A percentile compares a stretch with the other conserved stretches of the same genome.
phyloP scores from a whole-genome alignment of 345 rosid genomes.

The Arabis alpina region DNA sequence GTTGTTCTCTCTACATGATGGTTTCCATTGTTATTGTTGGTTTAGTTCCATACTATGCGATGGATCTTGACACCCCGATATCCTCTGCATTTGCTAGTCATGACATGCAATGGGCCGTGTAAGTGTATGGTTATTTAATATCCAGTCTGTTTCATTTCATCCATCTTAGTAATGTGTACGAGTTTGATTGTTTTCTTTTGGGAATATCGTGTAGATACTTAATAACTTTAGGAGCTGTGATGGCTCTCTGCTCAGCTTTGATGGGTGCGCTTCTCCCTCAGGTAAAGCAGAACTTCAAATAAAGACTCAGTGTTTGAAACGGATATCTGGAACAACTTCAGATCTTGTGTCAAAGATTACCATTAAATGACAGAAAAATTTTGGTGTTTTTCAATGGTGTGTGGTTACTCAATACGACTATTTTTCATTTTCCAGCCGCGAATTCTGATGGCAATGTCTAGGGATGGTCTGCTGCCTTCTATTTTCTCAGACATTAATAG shows the following conservation, averaged over 20 bases:
- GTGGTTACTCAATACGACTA: background rate
- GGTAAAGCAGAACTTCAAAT: constrained; percentile 49
- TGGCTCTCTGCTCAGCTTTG: constrained; percentile 93
- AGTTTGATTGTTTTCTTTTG: constrained; percentile 13
- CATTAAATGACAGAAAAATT: background rate
- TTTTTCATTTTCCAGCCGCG: constrained; percentile 62
- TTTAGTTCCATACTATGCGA: constrained; percentile 85
- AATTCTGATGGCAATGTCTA: constrained; percentile 92
- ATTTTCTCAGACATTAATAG: constrained; percentile 78
- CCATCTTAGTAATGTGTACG: background rate
- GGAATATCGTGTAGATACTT: constrained; percentile 60
- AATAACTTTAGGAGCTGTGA: constrained; percentile 84
- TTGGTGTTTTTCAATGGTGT: constrained; percentile 1
- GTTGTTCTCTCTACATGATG: constrained; percentile 92
- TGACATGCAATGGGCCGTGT: constrained; percentile 99
- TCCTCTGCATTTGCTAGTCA: constrained; percentile 89
- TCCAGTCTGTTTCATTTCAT: background rate
- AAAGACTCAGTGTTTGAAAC: background rate
- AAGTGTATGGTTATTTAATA: constrained; percentile 44
- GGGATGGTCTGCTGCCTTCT: constrained; percentile 89
- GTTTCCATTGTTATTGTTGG: constrained; percentile 92
- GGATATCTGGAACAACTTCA: background rate
- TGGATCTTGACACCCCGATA: constrained; percentile 99
- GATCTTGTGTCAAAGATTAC: background rate
- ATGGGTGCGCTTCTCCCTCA: constrained; percentile 98